A percentile compares a stretch with the other conserved stretches of the same genome.
Conservation (phyloP, 768 basidiomycete species). For the Agrocybe pediades region DNA sequence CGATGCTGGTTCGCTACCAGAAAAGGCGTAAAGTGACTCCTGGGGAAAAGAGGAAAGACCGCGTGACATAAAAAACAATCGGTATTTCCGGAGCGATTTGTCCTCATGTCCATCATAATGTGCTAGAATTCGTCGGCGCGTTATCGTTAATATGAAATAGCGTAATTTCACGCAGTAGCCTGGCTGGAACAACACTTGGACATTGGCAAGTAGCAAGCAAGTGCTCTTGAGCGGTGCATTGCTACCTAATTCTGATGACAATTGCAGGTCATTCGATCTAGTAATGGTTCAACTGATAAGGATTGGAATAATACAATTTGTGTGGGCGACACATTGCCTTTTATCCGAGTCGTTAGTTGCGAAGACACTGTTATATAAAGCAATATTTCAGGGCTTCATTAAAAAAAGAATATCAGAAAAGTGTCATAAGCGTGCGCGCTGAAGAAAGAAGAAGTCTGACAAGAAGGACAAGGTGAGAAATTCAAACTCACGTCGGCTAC, state of each 20-base stretch:
- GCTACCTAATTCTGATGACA: too few species aligned
- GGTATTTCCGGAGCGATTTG: slow-evolving; percentile 31
- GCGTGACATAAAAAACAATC: slow-evolving; percentile 19
- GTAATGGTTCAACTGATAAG: neutral
- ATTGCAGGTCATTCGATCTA: too few species aligned
- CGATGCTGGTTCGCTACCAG: neutral
- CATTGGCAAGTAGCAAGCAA: neutral
- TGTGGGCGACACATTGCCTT: neutral
- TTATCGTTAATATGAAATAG: neutral
- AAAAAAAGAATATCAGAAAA: neutral
- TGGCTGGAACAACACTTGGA: neutral
- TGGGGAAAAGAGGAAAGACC: slow-evolving; percentile 9
- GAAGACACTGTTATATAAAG: neutral
- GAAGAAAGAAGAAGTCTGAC: neutral
- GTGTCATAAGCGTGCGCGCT: neutral
- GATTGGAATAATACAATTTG: neutral
- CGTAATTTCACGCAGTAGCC: neutral
- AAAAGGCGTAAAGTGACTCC: neutral
- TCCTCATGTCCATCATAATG: slow-evolving; percentile 26
- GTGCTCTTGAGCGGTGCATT: too few species aligned
- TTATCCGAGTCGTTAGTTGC: neutral
- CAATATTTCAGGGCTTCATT: neutral
- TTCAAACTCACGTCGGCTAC: too few species aligned
- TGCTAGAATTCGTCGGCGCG: too few species aligned
- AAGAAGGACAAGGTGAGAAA: neutral